These are phyloP conservation scores for Hypoxylon rubiginosum DNA, from an alignment of 2,329 filamentous ascomycete genomes.

Conservation along the genomic window DNA sequence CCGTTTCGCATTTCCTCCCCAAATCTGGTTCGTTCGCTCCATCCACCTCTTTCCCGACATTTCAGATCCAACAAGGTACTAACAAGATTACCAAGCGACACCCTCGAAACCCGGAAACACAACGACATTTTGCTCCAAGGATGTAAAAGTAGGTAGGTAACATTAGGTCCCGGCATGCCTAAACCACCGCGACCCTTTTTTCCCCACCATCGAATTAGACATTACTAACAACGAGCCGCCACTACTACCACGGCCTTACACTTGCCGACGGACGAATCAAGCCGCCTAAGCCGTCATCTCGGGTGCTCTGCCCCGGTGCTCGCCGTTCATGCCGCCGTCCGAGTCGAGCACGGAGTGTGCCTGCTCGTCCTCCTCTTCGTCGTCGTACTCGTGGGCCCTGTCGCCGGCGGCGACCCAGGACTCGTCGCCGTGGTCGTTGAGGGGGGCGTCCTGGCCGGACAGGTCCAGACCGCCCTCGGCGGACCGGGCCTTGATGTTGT, in stretches of 20 bases:
- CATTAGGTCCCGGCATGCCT: background rate
- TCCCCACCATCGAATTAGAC: conserved; percentile 32
- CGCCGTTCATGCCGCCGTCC: conserved; percentile 67
- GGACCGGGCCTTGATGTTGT: conserved; percentile 75
- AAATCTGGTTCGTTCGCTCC: too few species aligned
- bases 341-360: conserved; percentile 66
- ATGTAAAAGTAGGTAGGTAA: background rate
- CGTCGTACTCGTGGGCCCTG: conserved; percentile 68
- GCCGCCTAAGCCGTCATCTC: conserved; percentile 41
- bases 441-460: conserved; percentile 82
- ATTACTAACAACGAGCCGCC: conserved; percentile 43
- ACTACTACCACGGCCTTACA: background rate
- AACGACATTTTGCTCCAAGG: background rate
- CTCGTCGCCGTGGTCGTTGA: conserved; percentile 75
- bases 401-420: conserved; percentile 86
- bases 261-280: conserved; percentile 10
- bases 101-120: background rate
- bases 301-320: conserved; percentile 57
- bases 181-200: background rate
- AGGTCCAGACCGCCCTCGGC: conserved; percentile 82
- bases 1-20: too few species aligned
- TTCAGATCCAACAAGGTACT: too few species aligned
- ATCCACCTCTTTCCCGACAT: too few species aligned
- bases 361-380: conserved; percentile 76
- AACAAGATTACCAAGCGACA: background rate